These are phyloP conservation scores for Aureobasidium sp. DNA, from an alignment of 2,329 filamentous ascomycete species.

Conservation along the genomic window DNA sequence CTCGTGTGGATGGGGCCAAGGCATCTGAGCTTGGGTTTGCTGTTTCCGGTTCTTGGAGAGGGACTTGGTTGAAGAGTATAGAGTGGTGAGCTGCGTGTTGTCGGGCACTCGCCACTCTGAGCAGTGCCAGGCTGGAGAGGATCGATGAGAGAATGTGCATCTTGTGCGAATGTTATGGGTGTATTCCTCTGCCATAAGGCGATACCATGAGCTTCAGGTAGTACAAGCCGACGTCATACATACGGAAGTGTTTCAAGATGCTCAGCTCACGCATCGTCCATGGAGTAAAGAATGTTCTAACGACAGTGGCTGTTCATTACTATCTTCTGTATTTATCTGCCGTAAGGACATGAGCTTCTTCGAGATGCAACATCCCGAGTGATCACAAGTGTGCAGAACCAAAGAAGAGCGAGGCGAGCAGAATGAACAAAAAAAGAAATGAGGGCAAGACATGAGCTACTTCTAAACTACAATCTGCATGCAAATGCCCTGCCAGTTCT, in stretches of 20 bases:
- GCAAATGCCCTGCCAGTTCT: constrained; percentile 15
- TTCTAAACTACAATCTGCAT: constrained; percentile 17
- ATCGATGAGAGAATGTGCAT: neutral
- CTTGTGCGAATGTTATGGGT: neutral
- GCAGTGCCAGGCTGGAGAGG: neutral
- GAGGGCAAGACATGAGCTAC: constrained; percentile 16
- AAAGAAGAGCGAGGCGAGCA: neutral
- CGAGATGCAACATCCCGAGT: neutral
- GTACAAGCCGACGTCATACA: constrained; percentile 1
- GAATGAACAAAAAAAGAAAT: constrained; percentile 11
- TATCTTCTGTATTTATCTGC: neutral
- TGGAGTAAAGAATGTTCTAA: neutral
- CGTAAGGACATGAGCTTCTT: neutral
- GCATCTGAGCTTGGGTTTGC: neutral
- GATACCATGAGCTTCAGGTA: neutral
- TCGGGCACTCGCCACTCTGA: neutral
- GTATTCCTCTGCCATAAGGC: neutral
- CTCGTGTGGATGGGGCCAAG: constrained; percentile 28
- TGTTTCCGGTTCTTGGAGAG: neutral
- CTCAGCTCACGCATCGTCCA: neutral
- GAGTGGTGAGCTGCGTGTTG: neutral
- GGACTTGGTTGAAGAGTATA: neutral
- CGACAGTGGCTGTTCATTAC: neutral
- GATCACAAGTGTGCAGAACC: neutral
- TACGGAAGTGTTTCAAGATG: neutral